These are phyloP conservation scores for Pythium sukuiense DNA, from an alignment of 352 stramenopile genomes.

Conservation along the genomic window DNA sequence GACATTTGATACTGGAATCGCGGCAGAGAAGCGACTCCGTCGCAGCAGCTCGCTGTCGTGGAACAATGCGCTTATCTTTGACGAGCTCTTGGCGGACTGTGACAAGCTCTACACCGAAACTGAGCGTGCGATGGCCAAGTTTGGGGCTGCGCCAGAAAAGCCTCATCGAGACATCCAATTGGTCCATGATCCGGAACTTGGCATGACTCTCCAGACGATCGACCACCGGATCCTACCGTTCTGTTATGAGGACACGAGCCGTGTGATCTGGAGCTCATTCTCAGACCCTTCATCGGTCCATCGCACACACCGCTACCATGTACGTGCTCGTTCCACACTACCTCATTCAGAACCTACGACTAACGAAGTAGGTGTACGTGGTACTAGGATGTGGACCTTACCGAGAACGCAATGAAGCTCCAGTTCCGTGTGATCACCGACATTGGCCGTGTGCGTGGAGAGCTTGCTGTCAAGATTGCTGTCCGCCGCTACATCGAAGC, in stretches of 20 bases:
- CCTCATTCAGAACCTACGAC: too few species aligned
- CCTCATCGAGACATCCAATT: background rate
- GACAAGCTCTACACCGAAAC: background rate
- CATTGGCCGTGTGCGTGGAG: background rate
- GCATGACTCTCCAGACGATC: constrained; percentile 8
- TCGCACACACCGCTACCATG: background rate
- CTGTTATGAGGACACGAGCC: constrained; percentile 3
- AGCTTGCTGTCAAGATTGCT: background rate
- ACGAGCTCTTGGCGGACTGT: background rate
- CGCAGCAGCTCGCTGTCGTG: background rate
- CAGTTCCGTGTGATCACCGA: background rate
- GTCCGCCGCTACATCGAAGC: background rate
- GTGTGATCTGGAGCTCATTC: constrained; percentile 8
- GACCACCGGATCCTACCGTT: constrained; percentile 18
- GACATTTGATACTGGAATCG: too few species aligned
- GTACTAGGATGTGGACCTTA: constrained; percentile 5
- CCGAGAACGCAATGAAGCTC: constrained; percentile 4
- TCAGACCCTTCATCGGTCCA: background rate
- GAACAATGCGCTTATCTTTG: background rate
- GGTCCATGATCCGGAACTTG: constrained; percentile 4
- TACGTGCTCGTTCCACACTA: too few species aligned
- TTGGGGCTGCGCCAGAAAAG: background rate
- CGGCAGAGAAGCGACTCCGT: background rate
- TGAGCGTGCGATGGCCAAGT: background rate
- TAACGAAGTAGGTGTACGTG: background rate